Evolutionary conservation across 176 grass and related monocot species (phyloP).

Genomic region (Juncus inflexus): DNA sequence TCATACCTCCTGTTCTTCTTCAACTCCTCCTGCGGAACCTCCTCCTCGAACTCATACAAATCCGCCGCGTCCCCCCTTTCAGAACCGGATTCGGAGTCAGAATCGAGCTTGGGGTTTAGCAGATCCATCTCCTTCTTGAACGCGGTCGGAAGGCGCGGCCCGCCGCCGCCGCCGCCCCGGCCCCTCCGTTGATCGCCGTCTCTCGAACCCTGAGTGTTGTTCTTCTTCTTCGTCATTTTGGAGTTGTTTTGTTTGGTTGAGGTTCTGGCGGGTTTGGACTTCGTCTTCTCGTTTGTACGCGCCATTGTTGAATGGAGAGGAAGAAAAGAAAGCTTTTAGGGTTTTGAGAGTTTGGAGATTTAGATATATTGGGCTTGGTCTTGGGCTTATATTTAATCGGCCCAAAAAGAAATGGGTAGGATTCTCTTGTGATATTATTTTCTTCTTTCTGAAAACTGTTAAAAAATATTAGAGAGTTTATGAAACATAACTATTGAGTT

Average conservation of each 20-base stretch:
- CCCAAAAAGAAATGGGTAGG: not conserved
- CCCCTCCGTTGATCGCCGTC: constrained; percentile 12
- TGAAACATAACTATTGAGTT: too few species aligned
- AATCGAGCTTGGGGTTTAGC: constrained; percentile 28
- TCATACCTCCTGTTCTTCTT: constrained; percentile 84
- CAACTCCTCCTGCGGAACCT: constrained; percentile 67
- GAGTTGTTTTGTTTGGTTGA: not conserved
- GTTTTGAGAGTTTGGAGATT: constrained; percentile 6
- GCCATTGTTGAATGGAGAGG: constrained; percentile 3
- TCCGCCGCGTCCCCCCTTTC: constrained; percentile 35
- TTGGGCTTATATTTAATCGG: too few species aligned
- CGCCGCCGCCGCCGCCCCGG: constrained; percentile 33
- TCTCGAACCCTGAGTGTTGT: constrained; percentile 13
- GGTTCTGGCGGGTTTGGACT: not conserved
- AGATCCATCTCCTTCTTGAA: constrained; percentile 52
- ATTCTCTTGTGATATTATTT: too few species aligned
- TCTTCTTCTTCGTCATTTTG: constrained; percentile 10
- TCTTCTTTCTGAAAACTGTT: too few species aligned
- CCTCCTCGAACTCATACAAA: constrained; percentile 82
- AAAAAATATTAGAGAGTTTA: too few species aligned
- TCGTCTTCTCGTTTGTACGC: constrained; percentile 18
- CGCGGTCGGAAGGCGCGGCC: constrained; percentile 43
- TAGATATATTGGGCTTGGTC: not conserved
- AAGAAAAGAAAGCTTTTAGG: not conserved
- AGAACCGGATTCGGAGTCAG: constrained; percentile 27